Percentiles rank a stretch among this genome's conserved stretches.
Evolutionary conservation across 345 rosid genomes (phyloP).

Genomic region (sweet orange (Citrus sinensis)): DVS_A1.0 CM039166.1:19513001-19513500

Average conservation of each 20-base stretch:
- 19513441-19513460: too few relatives aligned
- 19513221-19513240: too few relatives aligned
- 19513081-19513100: neutral
- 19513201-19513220: neutral
- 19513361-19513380: too few relatives aligned
- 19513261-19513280: too few relatives aligned
- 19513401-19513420: too few relatives aligned
- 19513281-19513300: too few relatives aligned
- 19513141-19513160: neutral
- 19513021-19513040: conserved; percentile 2
- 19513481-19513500: neutral
- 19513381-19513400: too few relatives aligned
- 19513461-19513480: neutral
- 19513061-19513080: neutral
- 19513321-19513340: too few relatives aligned
- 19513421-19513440: too few relatives aligned
- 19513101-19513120: neutral
- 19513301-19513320: too few relatives aligned
- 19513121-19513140: too few relatives aligned
- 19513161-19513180: neutral
- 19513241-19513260: neutral
- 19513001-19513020: neutral
- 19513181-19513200: neutral
- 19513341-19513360: too few relatives aligned
- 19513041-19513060: neutral